Conservation (phyloP, 1,284 basidiomycete genomes). For the Malassezia slooffiae region DNA sequence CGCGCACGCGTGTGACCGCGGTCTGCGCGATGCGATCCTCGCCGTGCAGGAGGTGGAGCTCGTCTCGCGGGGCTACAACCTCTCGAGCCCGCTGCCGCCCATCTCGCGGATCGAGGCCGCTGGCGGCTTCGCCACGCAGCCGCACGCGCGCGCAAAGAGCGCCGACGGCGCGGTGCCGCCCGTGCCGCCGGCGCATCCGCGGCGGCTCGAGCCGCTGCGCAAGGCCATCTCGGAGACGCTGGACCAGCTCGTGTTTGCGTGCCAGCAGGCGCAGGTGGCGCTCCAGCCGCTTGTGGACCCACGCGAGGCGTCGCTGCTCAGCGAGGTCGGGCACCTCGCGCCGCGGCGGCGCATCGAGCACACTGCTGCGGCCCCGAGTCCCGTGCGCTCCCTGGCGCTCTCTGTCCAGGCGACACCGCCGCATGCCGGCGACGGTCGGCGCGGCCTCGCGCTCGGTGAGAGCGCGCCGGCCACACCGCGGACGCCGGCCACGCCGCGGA, state of each 20-base stretch:
- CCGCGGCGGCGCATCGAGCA: too few species aligned
- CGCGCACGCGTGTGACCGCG: slow-evolving; percentile 27
- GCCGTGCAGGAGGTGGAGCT: slow-evolving; percentile 45
- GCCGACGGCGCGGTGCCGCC: neutral
- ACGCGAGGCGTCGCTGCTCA: too few species aligned
- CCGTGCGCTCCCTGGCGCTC: too few species aligned
- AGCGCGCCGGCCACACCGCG: too few species aligned
- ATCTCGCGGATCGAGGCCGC: slow-evolving; percentile 42
- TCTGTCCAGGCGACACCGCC: too few species aligned
- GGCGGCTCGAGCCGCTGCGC: slow-evolving; percentile 20
- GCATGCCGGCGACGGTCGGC: too few species aligned
- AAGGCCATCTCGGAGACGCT: slow-evolving; percentile 17
- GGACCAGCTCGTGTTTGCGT: slow-evolving; percentile 19
- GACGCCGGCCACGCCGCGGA: too few species aligned
- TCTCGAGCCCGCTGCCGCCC: slow-evolving; percentile 39
- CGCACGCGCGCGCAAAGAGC: slow-evolving; percentile 16
- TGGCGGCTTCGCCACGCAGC: neutral
- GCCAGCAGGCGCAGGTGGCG: slow-evolving; percentile 6
- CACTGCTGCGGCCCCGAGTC: too few species aligned
- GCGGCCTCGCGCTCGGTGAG: too few species aligned
- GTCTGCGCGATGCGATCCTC: slow-evolving; percentile 31
- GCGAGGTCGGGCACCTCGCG: too few species aligned
- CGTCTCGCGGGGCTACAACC: slow-evolving; percentile 37
- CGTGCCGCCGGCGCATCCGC: slow-evolving; percentile 3
- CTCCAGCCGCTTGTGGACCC: too few species aligned